Evolutionary conservation across 1,139 yeast species (phyloP).

Genomic region (Yamadazyma dushanensis): DNA sequence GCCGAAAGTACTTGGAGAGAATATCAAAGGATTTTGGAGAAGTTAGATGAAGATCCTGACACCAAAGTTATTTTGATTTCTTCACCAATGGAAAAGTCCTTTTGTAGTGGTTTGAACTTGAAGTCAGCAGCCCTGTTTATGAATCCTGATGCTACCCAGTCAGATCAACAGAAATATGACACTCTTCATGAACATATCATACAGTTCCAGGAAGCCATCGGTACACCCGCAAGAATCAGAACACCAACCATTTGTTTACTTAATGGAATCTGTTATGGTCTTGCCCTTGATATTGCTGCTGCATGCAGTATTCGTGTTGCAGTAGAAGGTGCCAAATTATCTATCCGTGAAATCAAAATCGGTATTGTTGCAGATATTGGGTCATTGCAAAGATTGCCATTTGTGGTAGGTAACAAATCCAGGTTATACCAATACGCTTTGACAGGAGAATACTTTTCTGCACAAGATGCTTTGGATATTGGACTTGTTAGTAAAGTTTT

Average conservation of each 20-base stretch:
- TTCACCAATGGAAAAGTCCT: constrained; percentile 56
- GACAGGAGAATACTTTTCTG: constrained; percentile 59
- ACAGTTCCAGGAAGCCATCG: constrained; percentile 60
- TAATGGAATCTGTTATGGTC: constrained; percentile 55
- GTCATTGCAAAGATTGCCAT: constrained; percentile 67
- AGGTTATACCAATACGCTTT: constrained; percentile 61
- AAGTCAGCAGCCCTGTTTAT: constrained; percentile 31
- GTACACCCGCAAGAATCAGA: constrained; percentile 43
- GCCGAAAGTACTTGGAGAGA: constrained; percentile 55
- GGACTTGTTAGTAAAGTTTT: constrained; percentile 56
- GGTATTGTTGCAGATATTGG: constrained; percentile 86
- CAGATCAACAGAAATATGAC: constrained; percentile 23
- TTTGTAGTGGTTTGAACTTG: constrained; percentile 69
- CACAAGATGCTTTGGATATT: constrained; percentile 53
- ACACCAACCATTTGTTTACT: constrained; percentile 52
- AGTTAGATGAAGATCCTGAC: constrained; percentile 45
- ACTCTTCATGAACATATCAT: constrained; percentile 42
- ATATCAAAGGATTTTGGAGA: constrained; percentile 49
- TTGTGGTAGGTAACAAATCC: constrained; percentile 55
- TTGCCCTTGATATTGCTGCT: constrained; percentile 67
- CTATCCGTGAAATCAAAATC: constrained; percentile 69
- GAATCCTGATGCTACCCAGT: constrained; percentile 9
- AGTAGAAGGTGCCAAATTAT: constrained; percentile 51
- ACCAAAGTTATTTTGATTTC: constrained; percentile 57
- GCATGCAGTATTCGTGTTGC: constrained; percentile 62